Evolutionary conservation across 345 rosid species (phyloP).

Genomic region (Gossypium arboreum): DNA sequence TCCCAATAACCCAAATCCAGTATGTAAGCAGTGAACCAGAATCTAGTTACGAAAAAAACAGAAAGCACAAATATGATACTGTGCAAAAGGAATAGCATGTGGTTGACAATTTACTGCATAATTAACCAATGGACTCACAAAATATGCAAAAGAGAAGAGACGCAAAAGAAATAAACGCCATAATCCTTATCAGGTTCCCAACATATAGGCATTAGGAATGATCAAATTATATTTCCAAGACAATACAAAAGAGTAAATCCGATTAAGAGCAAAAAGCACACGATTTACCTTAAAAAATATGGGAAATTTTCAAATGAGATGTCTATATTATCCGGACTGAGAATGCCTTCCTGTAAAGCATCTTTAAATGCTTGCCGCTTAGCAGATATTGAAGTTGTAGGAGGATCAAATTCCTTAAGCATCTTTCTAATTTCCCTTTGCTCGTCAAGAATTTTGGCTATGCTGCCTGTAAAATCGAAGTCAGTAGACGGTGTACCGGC

Average conservation of each 20-base stretch:
- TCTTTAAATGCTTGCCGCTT: constrained; percentile 71
- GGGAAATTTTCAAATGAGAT: constrained; percentile 81
- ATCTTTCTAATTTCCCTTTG: constrained; percentile 48
- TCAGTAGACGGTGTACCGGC: constrained; percentile 51
- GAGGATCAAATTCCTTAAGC: constrained; percentile 47
- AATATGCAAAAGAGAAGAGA: background rate
- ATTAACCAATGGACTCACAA: background rate
- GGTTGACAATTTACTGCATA: background rate
- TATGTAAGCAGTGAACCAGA: background rate
- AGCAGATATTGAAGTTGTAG: constrained; percentile 43
- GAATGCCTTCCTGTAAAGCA: constrained; percentile 60
- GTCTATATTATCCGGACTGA: constrained; percentile 57
- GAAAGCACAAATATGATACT: background rate
- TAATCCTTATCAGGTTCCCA: background rate
- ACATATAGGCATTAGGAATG: background rate
- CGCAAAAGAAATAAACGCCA: background rate
- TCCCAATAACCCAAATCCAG: background rate
- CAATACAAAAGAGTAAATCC: background rate
- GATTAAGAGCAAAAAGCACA: background rate
- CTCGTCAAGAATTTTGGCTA: constrained; percentile 63
- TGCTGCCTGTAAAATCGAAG: constrained; percentile 47
- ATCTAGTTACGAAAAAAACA: background rate
- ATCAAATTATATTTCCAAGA: background rate
- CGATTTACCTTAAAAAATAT: constrained; percentile 68
- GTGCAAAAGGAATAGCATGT: background rate